phyloP scores from a whole-genome alignment of 345 rosid genomes.

The Litchi chinensis region DNA sequence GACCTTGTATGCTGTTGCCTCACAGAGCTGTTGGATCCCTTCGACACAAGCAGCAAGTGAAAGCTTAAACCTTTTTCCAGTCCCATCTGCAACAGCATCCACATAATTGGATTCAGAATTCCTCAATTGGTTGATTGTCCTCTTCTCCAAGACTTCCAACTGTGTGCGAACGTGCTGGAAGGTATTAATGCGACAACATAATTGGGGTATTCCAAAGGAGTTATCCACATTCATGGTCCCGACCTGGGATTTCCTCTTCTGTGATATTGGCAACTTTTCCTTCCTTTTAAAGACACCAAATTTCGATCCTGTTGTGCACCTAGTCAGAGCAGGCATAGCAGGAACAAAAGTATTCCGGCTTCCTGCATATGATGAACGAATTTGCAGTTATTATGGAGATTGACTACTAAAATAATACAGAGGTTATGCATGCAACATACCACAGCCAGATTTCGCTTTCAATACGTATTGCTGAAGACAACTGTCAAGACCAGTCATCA shows the following conservation, averaged over 20 bases:
- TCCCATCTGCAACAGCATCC: slow-evolving; percentile 46
- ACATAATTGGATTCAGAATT: slow-evolving; percentile 56
- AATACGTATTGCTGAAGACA: slow-evolving; percentile 76
- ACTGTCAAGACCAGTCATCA: slow-evolving; percentile 73
- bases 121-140: slow-evolving; percentile 54
- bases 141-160: slow-evolving; percentile 63
- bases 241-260: slow-evolving; percentile 61
- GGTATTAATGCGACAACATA: slow-evolving; percentile 80
- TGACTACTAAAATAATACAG: background rate
- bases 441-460: slow-evolving; percentile 91
- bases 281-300: slow-evolving; percentile 73
- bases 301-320: slow-evolving; percentile 75
- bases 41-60: slow-evolving; percentile 68
- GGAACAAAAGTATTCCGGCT: slow-evolving; percentile 68
- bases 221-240: slow-evolving; percentile 47
- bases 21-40: slow-evolving; percentile 79
- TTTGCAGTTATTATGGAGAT: background rate
- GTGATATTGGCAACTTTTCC: slow-evolving; percentile 54
- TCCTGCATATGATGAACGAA: slow-evolving; percentile 46
- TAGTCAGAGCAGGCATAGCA: slow-evolving; percentile 73
- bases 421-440: slow-evolving; percentile 39
- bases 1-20: slow-evolving; percentile 76
- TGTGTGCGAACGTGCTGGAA: slow-evolving; percentile 68
- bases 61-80: slow-evolving; percentile 64
- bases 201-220: slow-evolving; percentile 63